These are phyloP conservation scores for Zasmidium citrigriseum DNA, from an alignment of 2,329 filamentous ascomycete species.

Conservation along the genomic window DNA sequence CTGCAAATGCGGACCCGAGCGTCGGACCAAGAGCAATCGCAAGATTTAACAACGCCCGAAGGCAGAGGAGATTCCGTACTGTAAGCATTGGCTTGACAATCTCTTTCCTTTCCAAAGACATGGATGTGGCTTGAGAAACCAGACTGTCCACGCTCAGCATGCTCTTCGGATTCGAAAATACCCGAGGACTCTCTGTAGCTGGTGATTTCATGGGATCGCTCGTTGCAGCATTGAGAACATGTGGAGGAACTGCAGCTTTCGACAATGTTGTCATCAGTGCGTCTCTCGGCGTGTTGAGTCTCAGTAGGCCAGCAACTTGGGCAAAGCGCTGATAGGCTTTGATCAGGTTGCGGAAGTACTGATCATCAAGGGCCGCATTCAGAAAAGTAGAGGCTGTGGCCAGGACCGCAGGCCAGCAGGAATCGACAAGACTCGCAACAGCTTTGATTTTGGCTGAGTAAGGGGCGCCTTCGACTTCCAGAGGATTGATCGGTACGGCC, in stretches of 20 bases:
- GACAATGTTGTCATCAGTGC: constrained; percentile 92
- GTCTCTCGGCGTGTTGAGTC: constrained; percentile 83
- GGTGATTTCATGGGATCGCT: constrained; percentile 30
- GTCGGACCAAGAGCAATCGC: constrained; percentile 93
- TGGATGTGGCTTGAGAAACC: constrained; percentile 58
- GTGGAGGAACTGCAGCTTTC: constrained; percentile 88
- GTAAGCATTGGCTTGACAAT: constrained; percentile 62
- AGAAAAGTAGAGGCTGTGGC: constrained; percentile 95
- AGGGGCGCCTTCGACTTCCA: constrained; percentile 72
- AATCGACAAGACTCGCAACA: constrained; percentile 80
- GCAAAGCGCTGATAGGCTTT: constrained; percentile 93
- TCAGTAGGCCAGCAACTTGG: constrained; percentile 86
- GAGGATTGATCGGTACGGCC: constrained; percentile 79
- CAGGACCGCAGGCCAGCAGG: constrained; percentile 93
- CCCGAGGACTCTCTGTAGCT: constrained; percentile 55
- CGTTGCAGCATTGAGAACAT: constrained; percentile 52
- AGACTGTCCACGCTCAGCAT: constrained; percentile 74
- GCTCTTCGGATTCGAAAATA: constrained; percentile 70
- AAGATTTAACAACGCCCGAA: constrained; percentile 88
- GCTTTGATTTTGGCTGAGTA: constrained; percentile 70
- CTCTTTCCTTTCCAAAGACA: constrained; percentile 56
- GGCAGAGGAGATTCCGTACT: constrained; percentile 84
- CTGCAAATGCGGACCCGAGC: constrained; percentile 80
- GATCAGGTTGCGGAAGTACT: constrained; percentile 90
- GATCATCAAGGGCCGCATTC: constrained; percentile 85